phyloP scores from a whole-genome alignment of 1,284 basidiomycete genomes.

The Anthracocystis panici-leucophaei region DNA sequence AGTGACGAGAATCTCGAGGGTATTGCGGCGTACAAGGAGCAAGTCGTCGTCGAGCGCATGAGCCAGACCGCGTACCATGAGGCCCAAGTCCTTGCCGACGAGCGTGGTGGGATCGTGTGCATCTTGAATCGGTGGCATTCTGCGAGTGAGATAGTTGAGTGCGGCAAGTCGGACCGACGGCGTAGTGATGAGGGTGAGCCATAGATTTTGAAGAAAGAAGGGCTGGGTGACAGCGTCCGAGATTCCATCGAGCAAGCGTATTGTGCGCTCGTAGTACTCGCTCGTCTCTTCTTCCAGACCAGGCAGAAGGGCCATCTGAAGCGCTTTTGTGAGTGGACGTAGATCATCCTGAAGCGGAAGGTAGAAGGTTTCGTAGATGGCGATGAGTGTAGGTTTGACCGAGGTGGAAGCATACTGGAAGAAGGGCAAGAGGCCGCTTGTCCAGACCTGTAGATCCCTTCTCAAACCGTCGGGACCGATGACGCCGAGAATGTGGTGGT shows the following conservation, averaged over 20 bases:
- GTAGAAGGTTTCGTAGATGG: conserved; percentile 73
- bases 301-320: conserved; percentile 91
- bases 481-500: conserved; percentile 87
- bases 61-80: conserved; percentile 91
- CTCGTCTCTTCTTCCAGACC: conserved; percentile 63
- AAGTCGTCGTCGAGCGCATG: conserved; percentile 85
- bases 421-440: conserved; percentile 95
- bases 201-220: conserved; percentile 95
- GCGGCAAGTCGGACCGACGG: conserved; percentile 86
- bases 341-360: conserved; percentile 84
- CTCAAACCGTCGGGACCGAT: conserved; percentile 89
- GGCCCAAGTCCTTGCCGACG: conserved; percentile 81
- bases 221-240: conserved; percentile 77
- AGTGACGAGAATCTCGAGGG: conserved; percentile 62
- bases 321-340: conserved; percentile 90
- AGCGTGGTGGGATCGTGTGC: conserved; percentile 33
- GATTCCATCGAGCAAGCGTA: conserved; percentile 82
- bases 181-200: conserved; percentile 92
- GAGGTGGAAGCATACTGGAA: conserved; percentile 97
- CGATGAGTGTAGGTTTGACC: conserved; percentile 59
- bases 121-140: conserved; percentile 74
- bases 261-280: conserved; percentile 89
- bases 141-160: conserved; percentile 84
- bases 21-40: conserved; percentile 72
- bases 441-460: conserved; percentile 92